Conservation (phyloP, 371 early-diverging fungal genomes). For the Thermomucor indicae-seudaticae region DNA sequence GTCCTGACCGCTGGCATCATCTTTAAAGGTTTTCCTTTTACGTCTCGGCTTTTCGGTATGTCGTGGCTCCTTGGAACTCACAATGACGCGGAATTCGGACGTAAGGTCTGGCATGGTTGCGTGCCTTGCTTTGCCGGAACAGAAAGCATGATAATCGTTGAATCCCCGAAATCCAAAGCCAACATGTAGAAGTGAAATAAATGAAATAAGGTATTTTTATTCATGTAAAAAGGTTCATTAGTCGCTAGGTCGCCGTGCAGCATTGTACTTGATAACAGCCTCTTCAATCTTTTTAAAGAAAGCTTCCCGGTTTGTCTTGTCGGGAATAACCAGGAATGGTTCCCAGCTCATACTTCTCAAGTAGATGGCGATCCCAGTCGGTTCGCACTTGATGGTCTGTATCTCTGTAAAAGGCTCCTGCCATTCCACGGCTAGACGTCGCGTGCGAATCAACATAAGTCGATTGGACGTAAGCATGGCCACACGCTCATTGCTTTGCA, state of each 20-base stretch:
- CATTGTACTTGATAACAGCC: conserved; percentile 31
- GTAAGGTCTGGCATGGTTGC: conserved; percentile 18
- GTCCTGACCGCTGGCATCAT: too few species aligned
- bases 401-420: conserved; percentile 54
- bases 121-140: too few species aligned
- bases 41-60: neutral
- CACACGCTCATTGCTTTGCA: conserved; percentile 69
- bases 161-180: too few species aligned
- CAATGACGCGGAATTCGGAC: conserved; percentile 15
- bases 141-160: too few species aligned
- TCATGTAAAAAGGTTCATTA: neutral
- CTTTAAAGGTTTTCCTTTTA: conserved; percentile 1
- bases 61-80: too few species aligned
- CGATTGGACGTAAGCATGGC: conserved; percentile 70
- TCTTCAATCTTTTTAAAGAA: conserved; percentile 61
- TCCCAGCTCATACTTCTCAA: conserved; percentile 44
- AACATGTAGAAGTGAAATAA: neutral
- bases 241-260: conserved; percentile 4
- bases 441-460: conserved; percentile 64
- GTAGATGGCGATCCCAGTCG: conserved; percentile 47
- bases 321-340: conserved; percentile 59
- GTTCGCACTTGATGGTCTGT: conserved; percentile 39
- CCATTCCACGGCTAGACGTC: conserved; percentile 69
- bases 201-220: neutral
- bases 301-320: conserved; percentile 50